Base-by-base conservation (phyloP, 345 rosid genomes). In the Euphorbia tirucalli region DNA sequence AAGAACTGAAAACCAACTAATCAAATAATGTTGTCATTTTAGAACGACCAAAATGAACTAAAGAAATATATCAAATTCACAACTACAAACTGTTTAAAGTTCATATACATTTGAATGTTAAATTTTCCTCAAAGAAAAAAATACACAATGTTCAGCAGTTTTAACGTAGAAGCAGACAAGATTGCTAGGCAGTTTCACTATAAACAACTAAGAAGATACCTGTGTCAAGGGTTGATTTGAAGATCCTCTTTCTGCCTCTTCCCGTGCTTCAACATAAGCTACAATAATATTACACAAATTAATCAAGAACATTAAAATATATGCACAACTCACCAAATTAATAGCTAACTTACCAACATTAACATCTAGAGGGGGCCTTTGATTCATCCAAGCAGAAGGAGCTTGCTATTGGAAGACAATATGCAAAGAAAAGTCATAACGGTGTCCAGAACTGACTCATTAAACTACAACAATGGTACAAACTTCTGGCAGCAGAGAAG, bases 261-360 rank as follows among this genome's bases (percentile, higher is more conserved):
- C 97, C 73, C 97, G 88, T 68, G 93, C 94, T 87, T 93, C 96
- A 80, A 85, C 96, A 24, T 93, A 95, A 87, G 99, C 97, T 92
- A 82, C 67, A 70, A 65, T 49, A 58, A 72, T 71, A 37, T 61
- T 68, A 22, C 37, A 63, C 13, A 74, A 57, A 61, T 65, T 71
- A 59, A 44, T 58, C 66, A 79, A 67, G 60, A 65, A 65, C 69
- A 73, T 52, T 24, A 75, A 67, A 21, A 43, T 15, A 68, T 55
- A 35, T 13, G 61, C 27, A n/a, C n/a, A 70, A 60, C 46, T n/a
- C 63, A 63, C 60, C 58, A 50, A 70, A 21, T 52, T n/a, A 50
- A 65, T 19, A 46, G 54, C 66, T 65, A 62, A 85, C 99, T 87
- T 83, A 91, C 98, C 99, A 72, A 95, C 90, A 73, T 95, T 95